A percentile compares a stretch with the other conserved stretches of the same genome.
Conservation (phyloP, 768 basidiomycete species). For the Mycena vitilis region DNA sequence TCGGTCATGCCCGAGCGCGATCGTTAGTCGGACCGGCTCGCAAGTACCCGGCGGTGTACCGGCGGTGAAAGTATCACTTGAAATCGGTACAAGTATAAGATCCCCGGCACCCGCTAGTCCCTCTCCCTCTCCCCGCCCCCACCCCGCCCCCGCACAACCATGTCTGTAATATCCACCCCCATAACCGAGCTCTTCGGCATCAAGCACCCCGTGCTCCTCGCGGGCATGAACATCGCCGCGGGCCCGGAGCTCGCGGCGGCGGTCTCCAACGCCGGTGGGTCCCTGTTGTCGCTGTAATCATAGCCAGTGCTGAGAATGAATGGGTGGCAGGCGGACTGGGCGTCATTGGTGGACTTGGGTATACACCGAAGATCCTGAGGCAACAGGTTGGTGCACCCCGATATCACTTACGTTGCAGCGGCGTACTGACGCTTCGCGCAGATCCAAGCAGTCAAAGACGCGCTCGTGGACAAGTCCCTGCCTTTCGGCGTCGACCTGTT, state of each 20-base stretch:
- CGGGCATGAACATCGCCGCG: conserved; percentile 64
- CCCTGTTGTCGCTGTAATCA: neutral
- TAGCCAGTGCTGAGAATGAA: conserved; percentile 50
- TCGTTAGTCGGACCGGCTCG: too few relatives aligned
- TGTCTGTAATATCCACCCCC: conserved; percentile 82
- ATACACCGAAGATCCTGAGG: conserved; percentile 85
- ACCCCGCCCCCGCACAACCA: conserved; percentile 38
- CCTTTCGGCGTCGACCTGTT: conserved; percentile 95
- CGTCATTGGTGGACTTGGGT: conserved; percentile 92
- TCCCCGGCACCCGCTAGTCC: too few relatives aligned
- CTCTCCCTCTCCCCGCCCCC: conserved; percentile 4
- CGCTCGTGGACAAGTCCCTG: conserved; percentile 77
- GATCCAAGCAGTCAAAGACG: conserved; percentile 81
- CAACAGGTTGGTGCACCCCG: conserved; percentile 66
- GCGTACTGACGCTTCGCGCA: conserved; percentile 45
- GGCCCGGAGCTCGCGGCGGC: conserved; percentile 89
- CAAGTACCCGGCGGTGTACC: too few relatives aligned
- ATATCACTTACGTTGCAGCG: neutral
- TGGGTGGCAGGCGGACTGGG: conserved; percentile 86
- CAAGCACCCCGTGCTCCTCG: conserved; percentile 88
- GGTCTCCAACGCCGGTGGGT: conserved; percentile 86
- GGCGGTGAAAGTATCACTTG: neutral
- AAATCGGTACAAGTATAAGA: conserved; percentile 1
- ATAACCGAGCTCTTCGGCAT: conserved; percentile 90
- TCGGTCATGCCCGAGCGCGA: too few relatives aligned